A percentile compares a stretch with the other conserved stretches of the same genome.
phyloP scores from a whole-genome alignment of 106 monocot species.

The Ottelia alismoides region DNA sequence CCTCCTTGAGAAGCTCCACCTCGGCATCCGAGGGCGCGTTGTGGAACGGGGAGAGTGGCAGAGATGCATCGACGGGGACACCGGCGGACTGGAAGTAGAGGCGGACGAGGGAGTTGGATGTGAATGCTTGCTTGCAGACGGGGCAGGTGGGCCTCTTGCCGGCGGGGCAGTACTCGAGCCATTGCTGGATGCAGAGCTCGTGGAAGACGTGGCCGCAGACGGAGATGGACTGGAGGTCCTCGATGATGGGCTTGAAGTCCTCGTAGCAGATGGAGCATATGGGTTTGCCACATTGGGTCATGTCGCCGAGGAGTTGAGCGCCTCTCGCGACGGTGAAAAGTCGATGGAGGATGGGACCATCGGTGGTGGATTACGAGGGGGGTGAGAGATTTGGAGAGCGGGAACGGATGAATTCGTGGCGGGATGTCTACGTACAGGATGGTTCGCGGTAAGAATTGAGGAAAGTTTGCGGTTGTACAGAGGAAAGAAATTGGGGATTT shows the following conservation, averaged over 20 bases:
- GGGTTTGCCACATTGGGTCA: no score
- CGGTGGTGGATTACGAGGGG: no score
- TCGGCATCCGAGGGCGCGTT: slow-evolving; percentile 10
- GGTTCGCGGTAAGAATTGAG: no score
- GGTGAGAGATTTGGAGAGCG: no score
- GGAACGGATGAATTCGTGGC: no score
- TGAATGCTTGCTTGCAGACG: slow-evolving; percentile 85
- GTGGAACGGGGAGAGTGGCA: slow-evolving; percentile 3
- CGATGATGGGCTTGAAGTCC: slow-evolving; percentile 58
- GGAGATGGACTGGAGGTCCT: slow-evolving; percentile 73
- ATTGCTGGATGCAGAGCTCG: slow-evolving; percentile 95
- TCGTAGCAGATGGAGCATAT: slow-evolving; percentile 97
- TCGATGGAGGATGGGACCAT: no score
- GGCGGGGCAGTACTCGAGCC: slow-evolving; percentile 84
- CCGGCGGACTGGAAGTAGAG: slow-evolving; percentile 84
- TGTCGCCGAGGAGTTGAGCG: no score
- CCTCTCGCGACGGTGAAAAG: no score
- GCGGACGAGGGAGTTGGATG: slow-evolving; percentile 23
- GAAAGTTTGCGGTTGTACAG: no score
- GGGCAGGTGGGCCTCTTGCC: slow-evolving; percentile 83
- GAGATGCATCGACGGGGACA: slow-evolving; percentile 6
- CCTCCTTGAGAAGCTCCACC: slow-evolving; percentile 23
- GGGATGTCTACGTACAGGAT: no score
- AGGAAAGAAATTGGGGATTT: no score
- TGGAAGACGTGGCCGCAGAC: slow-evolving; percentile 95